Conservation (phyloP, 2,329 filamentous ascomycete species). For the Arthrobotrys entomopaga region DNA sequence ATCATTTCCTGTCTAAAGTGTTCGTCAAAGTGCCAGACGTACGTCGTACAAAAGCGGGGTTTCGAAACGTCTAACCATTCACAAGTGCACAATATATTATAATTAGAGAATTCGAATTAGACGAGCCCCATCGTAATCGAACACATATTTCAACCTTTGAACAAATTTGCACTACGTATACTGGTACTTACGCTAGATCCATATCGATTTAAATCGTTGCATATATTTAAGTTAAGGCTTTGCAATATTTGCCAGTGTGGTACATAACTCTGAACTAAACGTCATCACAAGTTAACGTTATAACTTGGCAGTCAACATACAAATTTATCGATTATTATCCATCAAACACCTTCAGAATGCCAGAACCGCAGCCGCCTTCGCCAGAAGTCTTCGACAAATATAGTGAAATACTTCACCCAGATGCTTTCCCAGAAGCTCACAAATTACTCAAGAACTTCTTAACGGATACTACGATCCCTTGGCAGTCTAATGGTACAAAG, state of each 20-base stretch:
- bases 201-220: neutral
- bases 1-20: no score
- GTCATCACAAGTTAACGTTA: neutral
- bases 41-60: slow-evolving; percentile 9
- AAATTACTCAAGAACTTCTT: slow-evolving; percentile 34
- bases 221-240: no score
- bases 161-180: neutral
- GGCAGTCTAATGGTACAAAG: slow-evolving; percentile 41
- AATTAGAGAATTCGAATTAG: no score
- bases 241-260: no score
- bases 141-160: no score
- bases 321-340: neutral
- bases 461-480: slow-evolving; percentile 32
- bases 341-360: slow-evolving; percentile 17
- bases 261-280: neutral
- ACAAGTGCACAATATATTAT: no score
- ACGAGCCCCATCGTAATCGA: no score
- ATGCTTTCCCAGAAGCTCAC: slow-evolving; percentile 36
- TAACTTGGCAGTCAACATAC: neutral
- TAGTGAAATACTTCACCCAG: slow-evolving; percentile 26
- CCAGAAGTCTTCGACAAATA: slow-evolving; percentile 33
- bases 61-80: neutral
- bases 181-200: neutral
- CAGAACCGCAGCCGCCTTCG: slow-evolving; percentile 30
- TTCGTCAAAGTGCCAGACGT: no score